Base-by-base conservation (phyloP, 2,329 filamentous ascomycete genomes). In the Pseudocercospora cruenta region DNA sequence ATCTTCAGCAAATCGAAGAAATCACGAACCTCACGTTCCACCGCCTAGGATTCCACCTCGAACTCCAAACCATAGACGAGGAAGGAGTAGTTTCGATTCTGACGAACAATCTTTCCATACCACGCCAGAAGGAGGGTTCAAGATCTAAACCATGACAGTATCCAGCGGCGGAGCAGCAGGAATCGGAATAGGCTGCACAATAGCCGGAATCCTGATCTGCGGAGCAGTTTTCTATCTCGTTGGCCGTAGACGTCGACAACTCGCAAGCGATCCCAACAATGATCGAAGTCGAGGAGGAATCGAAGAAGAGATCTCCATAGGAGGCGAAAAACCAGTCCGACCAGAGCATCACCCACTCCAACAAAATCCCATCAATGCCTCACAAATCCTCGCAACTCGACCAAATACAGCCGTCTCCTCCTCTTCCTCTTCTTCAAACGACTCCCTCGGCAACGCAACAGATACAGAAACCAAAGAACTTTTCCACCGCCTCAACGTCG, bases 141-240 rank as follows among this genome's bases (percentile, higher is more conserved):
- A 66, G 57, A 63, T 57, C 43, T 66, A 61, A 24, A 22, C 31
- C n/a, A 58, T 21, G 19, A 24, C n/a, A 24, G 47, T 67, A 9
- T 67, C 65, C 9, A 21, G 55, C 12, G 61, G 61, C 21, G 65
- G 24, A 22, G 65, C 61, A 33, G 61, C 51, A 7, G 65, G 65
- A 1, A 67, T 67, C 12, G 65, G 55, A 28, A 64, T 64, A 14
- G 61, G 61, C 8, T 61, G 65, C 36, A 51, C 62, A 4, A 31
- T 66, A 4, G 64, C 64, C n/a, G 60, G 60, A 9, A 43, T 57
- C 22, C 21, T 66, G 12, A 33, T 66, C 1, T 60, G 54, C 24
- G 55, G 54, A 8, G n/a, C 58, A 16, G 36, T 39, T 2, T 58
- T 67, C 12, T 63, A 61, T 22, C 51, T 67, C 36, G 19, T 63